A percentile compares a stretch with the other conserved stretches of the same genome.
Conservation (phyloP, 768 basidiomycete species). For the Podaxis rugospora region DNA sequence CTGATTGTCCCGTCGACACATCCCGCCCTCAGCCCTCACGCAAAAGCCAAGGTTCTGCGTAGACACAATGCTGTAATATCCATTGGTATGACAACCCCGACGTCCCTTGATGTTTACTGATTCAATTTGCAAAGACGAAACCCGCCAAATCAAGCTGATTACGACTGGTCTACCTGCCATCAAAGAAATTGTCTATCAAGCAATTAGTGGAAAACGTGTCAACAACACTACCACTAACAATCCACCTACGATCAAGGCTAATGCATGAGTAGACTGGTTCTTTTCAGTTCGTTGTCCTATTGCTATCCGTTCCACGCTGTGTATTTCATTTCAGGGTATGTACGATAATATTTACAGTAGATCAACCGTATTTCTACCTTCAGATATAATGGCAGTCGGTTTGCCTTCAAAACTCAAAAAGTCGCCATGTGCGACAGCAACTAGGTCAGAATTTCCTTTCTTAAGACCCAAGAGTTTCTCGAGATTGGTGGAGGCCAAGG, state of each 20-base stretch:
- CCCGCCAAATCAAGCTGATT: slow-evolving; percentile 74
- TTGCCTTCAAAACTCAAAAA: slow-evolving; percentile 37
- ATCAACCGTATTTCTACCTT: slow-evolving; percentile 8
- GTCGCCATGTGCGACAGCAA: slow-evolving; percentile 31
- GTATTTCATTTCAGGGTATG: slow-evolving; percentile 6
- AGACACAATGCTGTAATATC: slow-evolving; percentile 63
- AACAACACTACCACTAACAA: background rate
- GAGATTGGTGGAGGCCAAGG: slow-evolving; percentile 38
- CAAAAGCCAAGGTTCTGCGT: slow-evolving; percentile 41
- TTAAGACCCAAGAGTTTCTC: slow-evolving; percentile 36
- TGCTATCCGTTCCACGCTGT: slow-evolving; percentile 1
- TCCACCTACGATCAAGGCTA: background rate
- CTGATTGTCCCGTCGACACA: slow-evolving; percentile 68
- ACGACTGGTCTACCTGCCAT: slow-evolving; percentile 62
- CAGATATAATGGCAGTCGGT: slow-evolving; percentile 33
- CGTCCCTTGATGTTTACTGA: background rate
- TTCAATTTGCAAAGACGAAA: slow-evolving; percentile 44
- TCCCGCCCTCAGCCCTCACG: slow-evolving; percentile 38
- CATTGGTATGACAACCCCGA: slow-evolving; percentile 42
- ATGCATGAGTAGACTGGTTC: background rate
- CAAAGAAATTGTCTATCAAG: slow-evolving; percentile 46
- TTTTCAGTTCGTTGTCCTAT: slow-evolving; percentile 1
- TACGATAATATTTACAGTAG: slow-evolving; percentile 11
- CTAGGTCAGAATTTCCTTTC: slow-evolving; percentile 30
- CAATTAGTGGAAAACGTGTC: background rate